phyloP scores from a whole-genome alignment of 139 green algal species.

The Tetraselmis chui region DNA sequence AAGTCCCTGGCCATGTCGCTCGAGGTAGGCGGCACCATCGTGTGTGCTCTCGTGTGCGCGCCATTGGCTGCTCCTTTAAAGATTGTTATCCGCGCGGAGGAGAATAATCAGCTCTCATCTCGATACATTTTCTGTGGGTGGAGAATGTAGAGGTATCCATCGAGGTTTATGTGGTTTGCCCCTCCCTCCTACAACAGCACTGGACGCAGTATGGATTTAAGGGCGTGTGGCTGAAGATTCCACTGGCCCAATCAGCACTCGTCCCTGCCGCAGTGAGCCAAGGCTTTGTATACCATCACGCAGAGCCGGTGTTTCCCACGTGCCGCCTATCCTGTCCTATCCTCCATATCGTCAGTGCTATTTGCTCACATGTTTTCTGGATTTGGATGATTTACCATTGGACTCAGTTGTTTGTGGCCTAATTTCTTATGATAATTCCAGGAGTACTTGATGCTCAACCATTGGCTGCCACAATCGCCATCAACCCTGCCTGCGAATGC shows the following conservation, averaged over 20 bases:
- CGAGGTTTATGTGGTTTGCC: not conserved
- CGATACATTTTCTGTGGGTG: not conserved
- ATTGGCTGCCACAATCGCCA: conserved; percentile 51
- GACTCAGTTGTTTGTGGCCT: not conserved
- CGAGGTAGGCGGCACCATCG: conserved; percentile 5
- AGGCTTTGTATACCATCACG: conserved; percentile 72
- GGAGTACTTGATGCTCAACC: conserved; percentile 68
- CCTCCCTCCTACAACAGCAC: too few relatives aligned
- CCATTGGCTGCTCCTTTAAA: not conserved
- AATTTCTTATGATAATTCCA: not conserved
- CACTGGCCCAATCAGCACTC: conserved; percentile 17
- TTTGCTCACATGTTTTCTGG: not conserved
- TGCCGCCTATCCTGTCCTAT: too few relatives aligned
- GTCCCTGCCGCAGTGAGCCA: conserved; percentile 27
- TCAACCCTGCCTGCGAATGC: conserved; percentile 67
- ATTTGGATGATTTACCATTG: not conserved
- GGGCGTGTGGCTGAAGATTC: conserved; percentile 71
- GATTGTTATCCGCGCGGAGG: not conserved
- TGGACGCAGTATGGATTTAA: too few relatives aligned
- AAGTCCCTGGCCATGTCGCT: conserved; percentile 29
- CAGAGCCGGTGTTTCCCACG: conserved; percentile 38
- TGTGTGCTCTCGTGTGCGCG: not conserved
- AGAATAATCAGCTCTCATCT: conserved; percentile 2
- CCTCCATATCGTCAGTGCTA: too few relatives aligned
- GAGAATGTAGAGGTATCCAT: not conserved